Evolutionary conservation across 2,329 filamentous ascomycete genomes (phyloP), one percentile per base, ranked within the genome.

Genomic region (Venturia asperata): DNA sequence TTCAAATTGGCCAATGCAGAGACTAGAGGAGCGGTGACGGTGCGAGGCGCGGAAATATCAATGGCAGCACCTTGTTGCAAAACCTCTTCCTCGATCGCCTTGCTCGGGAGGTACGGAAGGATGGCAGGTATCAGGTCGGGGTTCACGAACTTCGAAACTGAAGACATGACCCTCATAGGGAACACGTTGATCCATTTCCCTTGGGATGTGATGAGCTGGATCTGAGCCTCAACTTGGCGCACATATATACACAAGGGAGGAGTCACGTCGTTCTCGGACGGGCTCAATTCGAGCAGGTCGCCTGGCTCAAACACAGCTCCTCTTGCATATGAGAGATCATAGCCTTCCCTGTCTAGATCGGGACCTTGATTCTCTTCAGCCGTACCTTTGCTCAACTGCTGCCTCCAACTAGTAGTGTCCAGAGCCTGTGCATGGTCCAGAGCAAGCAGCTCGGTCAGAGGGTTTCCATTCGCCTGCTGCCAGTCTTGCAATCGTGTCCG

Each of bases 151-250:
- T 74, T 73, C 61, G 81, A 78, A 13, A 85, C 74, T 11, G 79
- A 76, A 11, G 52, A 58, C 52, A 58, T 37, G 52, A 37, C 52
- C 19, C 30, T 37, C 52, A 34, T 34, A 19, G 52, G 52, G 69
- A 81, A 85, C 34, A 49, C 24, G 58, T 79, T 77, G 9, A 84
- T 71, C 80, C 81, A 83, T 66, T 75, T 76, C 11, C 82, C 82
- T 62, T 78, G 74, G 70, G 81, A 77, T 7, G 78, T 80, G 70
- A 80, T 81, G 70, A 81, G 81, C 65, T 84, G 82, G 43, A 73
- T 75, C 37, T 75, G 70, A 3, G 42, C 68, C 21, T 27, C 64
- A 27, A 81, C 47, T 52, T 78, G 73, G 60, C 78, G 77, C 4
- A 83, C 74, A 67, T 78, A 83, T 37, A 84, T 78, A 5, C 78